Evolutionary conservation across 108 stramenopile species (phyloP).

Genomic region (Pseudonitzschia multistriata): DNA sequence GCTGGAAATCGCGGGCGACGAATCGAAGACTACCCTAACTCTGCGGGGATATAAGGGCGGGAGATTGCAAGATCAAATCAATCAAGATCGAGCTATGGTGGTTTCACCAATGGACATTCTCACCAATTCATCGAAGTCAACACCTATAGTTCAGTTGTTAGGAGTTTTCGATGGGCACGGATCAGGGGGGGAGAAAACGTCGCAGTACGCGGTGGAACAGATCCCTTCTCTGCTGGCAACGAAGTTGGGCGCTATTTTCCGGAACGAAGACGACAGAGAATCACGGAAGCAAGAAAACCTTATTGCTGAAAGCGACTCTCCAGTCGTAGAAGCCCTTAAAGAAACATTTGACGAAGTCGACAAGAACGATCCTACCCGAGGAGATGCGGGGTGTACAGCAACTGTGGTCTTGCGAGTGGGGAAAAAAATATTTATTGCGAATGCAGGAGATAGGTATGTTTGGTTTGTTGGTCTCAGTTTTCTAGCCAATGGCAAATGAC

Average conservation of each 20-base stretch:
- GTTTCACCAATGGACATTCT: conserved; percentile 43
- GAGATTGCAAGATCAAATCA: conserved; percentile 42
- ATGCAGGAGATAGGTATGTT: conserved; percentile 66
- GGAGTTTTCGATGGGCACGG: conserved; percentile 89
- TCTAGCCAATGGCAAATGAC: conserved; percentile 27
- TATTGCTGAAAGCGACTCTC: conserved; percentile 21
- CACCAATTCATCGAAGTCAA: conserved; percentile 4
- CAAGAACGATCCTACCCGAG: conserved; percentile 53
- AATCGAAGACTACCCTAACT: conserved; percentile 48
- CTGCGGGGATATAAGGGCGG: conserved; percentile 67
- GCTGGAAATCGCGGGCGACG: conserved; percentile 30
- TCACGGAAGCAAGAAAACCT: background rate
- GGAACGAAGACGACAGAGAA: conserved; percentile 13
- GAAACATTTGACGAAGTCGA: conserved; percentile 78
- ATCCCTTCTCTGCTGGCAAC: conserved; percentile 57
- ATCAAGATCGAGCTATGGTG: conserved; percentile 61
- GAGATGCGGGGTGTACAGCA: conserved; percentile 73
- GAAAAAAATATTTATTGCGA: conserved; percentile 68
- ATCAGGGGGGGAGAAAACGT: conserved; percentile 63
- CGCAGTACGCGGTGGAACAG: conserved; percentile 56
- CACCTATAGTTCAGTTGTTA: conserved; percentile 39
- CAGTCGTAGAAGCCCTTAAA: conserved; percentile 43
- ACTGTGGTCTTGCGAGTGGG: conserved; percentile 62
- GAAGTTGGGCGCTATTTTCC: conserved; percentile 35
- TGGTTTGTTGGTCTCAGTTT: background rate